Percentiles rank a stretch among this genome's conserved stretches.
Evolutionary conservation across 805 yeast genomes (phyloP).

Genomic region (Blastobotrys americana): DNA sequence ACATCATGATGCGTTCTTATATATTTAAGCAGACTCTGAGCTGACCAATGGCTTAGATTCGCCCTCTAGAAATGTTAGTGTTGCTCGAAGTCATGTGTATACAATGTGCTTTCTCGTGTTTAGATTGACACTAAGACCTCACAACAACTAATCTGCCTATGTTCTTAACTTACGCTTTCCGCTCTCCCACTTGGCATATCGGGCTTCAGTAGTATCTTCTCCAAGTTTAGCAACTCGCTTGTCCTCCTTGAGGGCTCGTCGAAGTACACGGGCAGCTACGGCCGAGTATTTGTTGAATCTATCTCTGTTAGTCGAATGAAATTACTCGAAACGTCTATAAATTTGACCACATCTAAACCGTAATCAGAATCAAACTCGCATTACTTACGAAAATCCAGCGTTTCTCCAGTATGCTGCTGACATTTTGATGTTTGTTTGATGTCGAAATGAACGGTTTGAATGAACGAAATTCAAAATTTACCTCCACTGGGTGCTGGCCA

Average conservation of each 20-base stretch:
- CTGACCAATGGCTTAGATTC: conserved; percentile 21
- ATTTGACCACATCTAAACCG: conserved; percentile 2
- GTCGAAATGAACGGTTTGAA: no score
- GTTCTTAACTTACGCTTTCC: conserved; percentile 41
- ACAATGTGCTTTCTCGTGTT: no score
- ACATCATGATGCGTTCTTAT: no score
- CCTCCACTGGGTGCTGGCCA: no score
- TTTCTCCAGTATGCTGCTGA: conserved; percentile 33
- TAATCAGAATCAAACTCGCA: neutral
- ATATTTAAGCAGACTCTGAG: neutral
- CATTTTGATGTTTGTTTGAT: conserved; percentile 12
- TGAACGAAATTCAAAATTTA: no score
- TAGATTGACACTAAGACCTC: no score
- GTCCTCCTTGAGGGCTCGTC: conserved; percentile 84
- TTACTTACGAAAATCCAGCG: conserved; percentile 30
- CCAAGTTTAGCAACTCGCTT: conserved; percentile 59
- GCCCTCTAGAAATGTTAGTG: conserved; percentile 15
- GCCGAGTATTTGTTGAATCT: conserved; percentile 84
- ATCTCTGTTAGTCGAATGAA: conserved; percentile 1
- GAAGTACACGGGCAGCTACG: conserved; percentile 81
- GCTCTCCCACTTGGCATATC: conserved; percentile 60
- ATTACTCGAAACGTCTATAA: no score
- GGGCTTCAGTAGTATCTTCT: conserved; percentile 70
- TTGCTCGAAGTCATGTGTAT: no score
- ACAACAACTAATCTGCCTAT: no score